Percentiles rank a stretch among this genome's conserved stretches.
phyloP scores from a whole-genome alignment of 2,329 filamentous ascomycete genomes.

The Didymellaceae sp. region DNA sequence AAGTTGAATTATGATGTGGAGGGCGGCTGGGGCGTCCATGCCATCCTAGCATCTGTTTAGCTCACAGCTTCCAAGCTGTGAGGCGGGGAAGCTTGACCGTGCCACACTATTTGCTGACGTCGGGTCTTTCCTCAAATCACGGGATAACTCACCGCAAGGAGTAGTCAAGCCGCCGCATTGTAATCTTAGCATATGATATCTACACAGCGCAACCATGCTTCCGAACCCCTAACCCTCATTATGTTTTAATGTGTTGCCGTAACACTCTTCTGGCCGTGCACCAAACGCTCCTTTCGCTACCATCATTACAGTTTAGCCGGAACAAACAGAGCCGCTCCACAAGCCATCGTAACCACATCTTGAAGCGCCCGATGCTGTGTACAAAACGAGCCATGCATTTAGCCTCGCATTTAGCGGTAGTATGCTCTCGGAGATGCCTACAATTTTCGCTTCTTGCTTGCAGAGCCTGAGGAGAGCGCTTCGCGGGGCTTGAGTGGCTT shows the following conservation, averaged over 20 bases:
- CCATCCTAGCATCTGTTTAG: no score
- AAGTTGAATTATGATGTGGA: slow-evolving; percentile 31
- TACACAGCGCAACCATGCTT: slow-evolving; percentile 4
- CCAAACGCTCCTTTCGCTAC: background rate
- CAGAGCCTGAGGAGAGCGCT: background rate
- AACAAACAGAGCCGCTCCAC: background rate
- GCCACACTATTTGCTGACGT: slow-evolving; percentile 20
- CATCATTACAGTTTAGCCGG: background rate
- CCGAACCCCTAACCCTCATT: background rate
- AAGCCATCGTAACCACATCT: background rate
- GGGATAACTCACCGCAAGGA: slow-evolving; percentile 27
- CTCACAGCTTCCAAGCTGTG: slow-evolving; percentile 20
- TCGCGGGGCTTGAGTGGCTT: background rate
- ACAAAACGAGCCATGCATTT: no score
- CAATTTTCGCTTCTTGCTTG: slow-evolving; percentile 8
- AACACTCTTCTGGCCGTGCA: background rate
- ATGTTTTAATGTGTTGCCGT: background rate
- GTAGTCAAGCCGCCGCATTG: slow-evolving; percentile 18
- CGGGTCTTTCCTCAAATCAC: background rate
- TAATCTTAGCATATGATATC: slow-evolving; percentile 5
- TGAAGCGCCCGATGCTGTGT: background rate
- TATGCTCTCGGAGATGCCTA: background rate
- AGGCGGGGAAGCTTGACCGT: slow-evolving; percentile 33
- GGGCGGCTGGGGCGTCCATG: slow-evolving; percentile 29
- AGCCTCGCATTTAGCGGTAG: no score